A percentile compares a stretch with the other conserved stretches of the same genome.
Conservation (phyloP, 192 early-diverging fungal species). For the Coemansia sp. region DNA sequence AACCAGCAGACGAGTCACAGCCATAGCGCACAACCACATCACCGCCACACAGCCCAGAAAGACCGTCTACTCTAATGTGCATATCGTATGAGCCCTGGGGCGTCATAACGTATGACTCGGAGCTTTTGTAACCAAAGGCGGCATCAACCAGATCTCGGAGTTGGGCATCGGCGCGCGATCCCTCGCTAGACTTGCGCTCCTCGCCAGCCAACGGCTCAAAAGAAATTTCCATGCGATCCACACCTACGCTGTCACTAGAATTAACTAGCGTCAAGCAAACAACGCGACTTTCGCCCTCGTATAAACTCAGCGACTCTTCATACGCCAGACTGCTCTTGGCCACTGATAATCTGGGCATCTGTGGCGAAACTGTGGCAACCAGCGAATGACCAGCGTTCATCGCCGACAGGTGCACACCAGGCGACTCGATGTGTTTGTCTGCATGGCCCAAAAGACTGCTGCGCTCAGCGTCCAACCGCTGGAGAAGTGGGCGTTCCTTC, state of each 20-base stretch:
- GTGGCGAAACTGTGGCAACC: constrained; percentile 20
- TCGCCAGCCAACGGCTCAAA: constrained; percentile 32
- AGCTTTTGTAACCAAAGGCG: constrained; percentile 21
- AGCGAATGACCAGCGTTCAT: constrained; percentile 24
- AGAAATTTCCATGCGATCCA: constrained; percentile 13
- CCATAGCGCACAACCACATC: constrained; percentile 40
- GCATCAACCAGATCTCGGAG: constrained; percentile 30
- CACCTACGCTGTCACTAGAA: constrained; percentile 16
- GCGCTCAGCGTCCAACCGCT: constrained; percentile 38
- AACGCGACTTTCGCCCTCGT: constrained; percentile 37
- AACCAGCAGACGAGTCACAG: not conserved
- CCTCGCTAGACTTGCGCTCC: constrained; percentile 8
- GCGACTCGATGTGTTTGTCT: not conserved
- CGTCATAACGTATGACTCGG: not conserved
- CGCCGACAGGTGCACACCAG: constrained; percentile 22
- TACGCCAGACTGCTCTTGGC: constrained; percentile 13
- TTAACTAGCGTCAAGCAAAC: constrained; percentile 33
- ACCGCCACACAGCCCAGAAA: constrained; percentile 26
- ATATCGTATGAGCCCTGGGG: constrained; percentile 11
- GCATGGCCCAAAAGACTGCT: constrained; percentile 17
- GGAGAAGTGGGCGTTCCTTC: constrained; percentile 20
- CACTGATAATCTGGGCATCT: constrained; percentile 27
- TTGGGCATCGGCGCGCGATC: constrained; percentile 9
- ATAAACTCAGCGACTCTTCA: constrained; percentile 39
- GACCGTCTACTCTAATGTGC: constrained; percentile 24